Base-by-base conservation (phyloP, 1,284 basidiomycete genomes). In the Filobasidium uniguttulatum region DNA sequence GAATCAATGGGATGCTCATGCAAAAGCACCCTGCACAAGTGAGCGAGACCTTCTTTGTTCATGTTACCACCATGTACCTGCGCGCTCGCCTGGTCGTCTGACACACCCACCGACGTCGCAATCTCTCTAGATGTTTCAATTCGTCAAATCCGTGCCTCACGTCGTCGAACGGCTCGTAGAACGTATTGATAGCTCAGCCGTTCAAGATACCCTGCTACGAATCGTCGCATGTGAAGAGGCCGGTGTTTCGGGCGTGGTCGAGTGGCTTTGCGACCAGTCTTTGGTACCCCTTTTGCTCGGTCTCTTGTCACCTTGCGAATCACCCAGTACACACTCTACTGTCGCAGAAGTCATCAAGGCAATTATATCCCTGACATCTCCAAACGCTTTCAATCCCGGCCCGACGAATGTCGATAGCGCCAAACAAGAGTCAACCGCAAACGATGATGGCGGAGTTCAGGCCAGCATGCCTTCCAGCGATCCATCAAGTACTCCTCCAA, bases 181-280 rank as follows among this genome's bases (percentile, higher is more conserved):
- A 26, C 87, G 93, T 60, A 82, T 98, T 56, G 85, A 91, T 66
- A 84, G 83, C 30, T 82, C 91, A 3, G 81, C 94, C 1, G 81
- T 97, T 60, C 85, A 91, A 54, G 91, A 98, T 66, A 74, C 98
- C 45, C 75, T 99, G 33, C 81, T 93, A 55, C 80, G 90, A 46
- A 83, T 98, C 52, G 83, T 98, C 52, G 87, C 93, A 65, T 73
- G 87, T 56, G 94, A 98, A 65, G 88, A 93, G 62, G 80, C 85
- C n/a, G 80, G 79, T 8, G 83, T 83, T 46, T 75, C 77, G 35
- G 85, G 83, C 48, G 85, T 91, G 55, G 80, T 94, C 59, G 82
- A 88, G 79, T 96, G 90, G 90, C 73, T 96, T 46, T 85, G 87
- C 6, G 78, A 80, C 31, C 78, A 96, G 70, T 78, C 81, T 54